Evolutionary conservation across 176 grass and related monocot genomes (phyloP), one percentile per base, ranked within the genome.

Genomic region (Aegilops speltoides): DNA sequence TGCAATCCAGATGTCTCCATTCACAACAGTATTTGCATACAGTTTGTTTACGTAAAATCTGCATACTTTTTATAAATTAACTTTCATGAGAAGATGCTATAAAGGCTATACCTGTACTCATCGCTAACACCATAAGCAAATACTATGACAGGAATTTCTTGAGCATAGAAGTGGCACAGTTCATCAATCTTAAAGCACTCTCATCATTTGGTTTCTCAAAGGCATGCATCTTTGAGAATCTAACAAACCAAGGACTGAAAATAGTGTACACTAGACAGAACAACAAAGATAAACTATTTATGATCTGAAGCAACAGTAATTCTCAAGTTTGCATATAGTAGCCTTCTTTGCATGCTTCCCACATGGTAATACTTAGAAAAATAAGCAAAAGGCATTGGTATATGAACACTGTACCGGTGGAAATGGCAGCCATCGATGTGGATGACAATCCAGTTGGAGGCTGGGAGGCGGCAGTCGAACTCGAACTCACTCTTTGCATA

Each of bases 111-210:
- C 96, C 93, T 98, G 82, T 95, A 95, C 73, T 98, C 96, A 78
- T 95, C 91, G 81, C 93, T 95, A 59, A 93, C 96, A 77, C 96
- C 96, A 84, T 95, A 98, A 69, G 95, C 91, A 89, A 95, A 98
- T 31, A 93, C 89, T 86, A 93, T 93, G 45, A 93, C 93, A 93
- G 85, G 61, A 95, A 98, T 34, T 92, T 87, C 28, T 91, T 77
- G 1, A 98, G 87, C 93, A 93, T 83, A 29, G 88, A 90, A 67
- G 84, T 86, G 33, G 93, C 89, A 84, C 95, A 98, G 13, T 74
- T 46, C 71, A 74, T 74, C 40, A 74, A 74, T 46, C 40, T 26
- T 74, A 74, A 26, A 74, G 71, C 71, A 14, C n/a, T 74, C 71
- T 16, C 71, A 26, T 74, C 71, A 74, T 74, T 74, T 41, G 71